Base-by-base conservation (phyloP, 441 rosid species). In the Populus trichocarpa region DNA sequence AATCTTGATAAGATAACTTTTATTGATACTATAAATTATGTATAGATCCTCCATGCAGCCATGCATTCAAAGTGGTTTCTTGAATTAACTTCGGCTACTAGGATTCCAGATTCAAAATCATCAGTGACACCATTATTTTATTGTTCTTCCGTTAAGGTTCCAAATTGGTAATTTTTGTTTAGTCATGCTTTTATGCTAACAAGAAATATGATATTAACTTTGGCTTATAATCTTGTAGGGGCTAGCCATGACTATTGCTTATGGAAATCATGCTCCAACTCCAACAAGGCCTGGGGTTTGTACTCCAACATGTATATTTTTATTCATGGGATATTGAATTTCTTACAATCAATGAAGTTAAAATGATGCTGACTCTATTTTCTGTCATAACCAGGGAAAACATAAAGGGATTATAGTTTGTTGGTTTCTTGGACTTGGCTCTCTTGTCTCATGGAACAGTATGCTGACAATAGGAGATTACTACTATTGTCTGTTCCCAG, bases 401-500 rank as follows among this genome's bases (percentile, higher is more conserved):
- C 76, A 26, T 69, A 79, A 84, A 76, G 94, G 96, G 30, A 74
- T 83, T 70, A 66, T 85, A 1, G 86, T 90, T 63, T 89, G 96
- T 67, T 90, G 92, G 89, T 38, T 94, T 82, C 93, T 92, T 63
- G 98, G 98, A 64, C 42, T 88, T 6, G 98, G 98, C 33, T 84
- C 92, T 35, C 92, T 94, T n/a, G 79, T 91, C 33, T 75, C 97
- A 16, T 94, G 97, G 98, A 89, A 87, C 80, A 91, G 96, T 79
- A 84, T 94, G 95, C 79, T 91, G 14, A 92, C 90, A 14, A 88
- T 90, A 0, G 92, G 88, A 84, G 98, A 94, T 77, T 94, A 94
- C 82, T 90, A 90, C 82, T 89, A 82, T 74, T 72, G 75, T 22
- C n/a, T 92, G 80, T 94, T 94, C 38, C 84, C 91, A 66, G 92